phyloP scores from a whole-genome alignment of 805 yeast genomes.

The Metschnikowia picachoensis region DNA sequence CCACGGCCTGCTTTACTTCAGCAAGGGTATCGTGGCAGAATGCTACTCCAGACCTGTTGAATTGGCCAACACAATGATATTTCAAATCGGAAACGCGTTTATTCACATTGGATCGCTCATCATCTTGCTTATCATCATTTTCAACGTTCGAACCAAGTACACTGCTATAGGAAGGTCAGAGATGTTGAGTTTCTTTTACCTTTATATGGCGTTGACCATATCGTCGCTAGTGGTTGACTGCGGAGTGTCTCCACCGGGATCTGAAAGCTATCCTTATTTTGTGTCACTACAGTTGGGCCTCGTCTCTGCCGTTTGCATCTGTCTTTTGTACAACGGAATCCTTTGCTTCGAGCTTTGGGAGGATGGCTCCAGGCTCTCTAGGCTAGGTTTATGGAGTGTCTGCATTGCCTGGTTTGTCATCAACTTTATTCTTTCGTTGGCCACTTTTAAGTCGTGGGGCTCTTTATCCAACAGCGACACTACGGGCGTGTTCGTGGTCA shows the following conservation, averaged over 20 bases:
- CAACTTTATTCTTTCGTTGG: constrained; percentile 61
- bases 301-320: constrained; percentile 66
- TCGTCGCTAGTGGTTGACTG: constrained; percentile 78
- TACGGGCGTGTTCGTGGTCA: constrained; percentile 63
- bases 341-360: constrained; percentile 91
- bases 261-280: constrained; percentile 70
- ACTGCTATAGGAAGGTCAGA: constrained; percentile 94
- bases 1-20: constrained; percentile 24
- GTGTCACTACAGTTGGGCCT: constrained; percentile 79
- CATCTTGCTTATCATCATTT: constrained; percentile 64
- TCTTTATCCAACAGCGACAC: constrained; percentile 51
- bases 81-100: constrained; percentile 84
- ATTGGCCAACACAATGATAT: constrained; percentile 86
- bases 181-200: constrained; percentile 68
- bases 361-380: constrained; percentile 74
- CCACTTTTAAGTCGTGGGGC: constrained; percentile 69
- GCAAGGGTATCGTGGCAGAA: constrained; percentile 62
- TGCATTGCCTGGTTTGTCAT: constrained; percentile 57
- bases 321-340: constrained; percentile 69
- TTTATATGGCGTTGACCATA: constrained; percentile 53
- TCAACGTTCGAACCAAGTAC: constrained; percentile 75
- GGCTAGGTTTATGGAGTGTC: constrained; percentile 50
- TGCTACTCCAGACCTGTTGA: constrained; percentile 88
- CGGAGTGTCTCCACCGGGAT: constrained; percentile 88
- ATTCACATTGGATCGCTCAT: constrained; percentile 72